Conservation (phyloP, 805 yeast species). For the Zygoascus flipseniorum region DNA sequence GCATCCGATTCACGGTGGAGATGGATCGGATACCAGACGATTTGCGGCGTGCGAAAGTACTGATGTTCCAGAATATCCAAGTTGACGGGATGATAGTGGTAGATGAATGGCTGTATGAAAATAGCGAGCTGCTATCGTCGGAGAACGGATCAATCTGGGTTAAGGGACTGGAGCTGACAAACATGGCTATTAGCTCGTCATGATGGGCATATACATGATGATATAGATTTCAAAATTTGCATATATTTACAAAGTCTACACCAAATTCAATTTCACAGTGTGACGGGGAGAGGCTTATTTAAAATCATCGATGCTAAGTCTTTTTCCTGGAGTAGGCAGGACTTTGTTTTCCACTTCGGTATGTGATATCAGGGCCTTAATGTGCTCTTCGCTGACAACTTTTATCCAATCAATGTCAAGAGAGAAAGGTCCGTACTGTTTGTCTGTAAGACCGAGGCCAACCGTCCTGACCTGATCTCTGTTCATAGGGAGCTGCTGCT, state of each 20-base stretch:
- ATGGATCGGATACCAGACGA: background rate
- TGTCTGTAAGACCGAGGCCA: conserved; percentile 72
- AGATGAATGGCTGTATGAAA: background rate
- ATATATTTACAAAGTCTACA: background rate
- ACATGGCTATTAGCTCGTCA: background rate
- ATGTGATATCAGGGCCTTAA: background rate
- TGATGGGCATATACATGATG: background rate
- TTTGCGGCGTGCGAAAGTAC: background rate
- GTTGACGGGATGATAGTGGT: background rate
- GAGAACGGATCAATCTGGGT: background rate
- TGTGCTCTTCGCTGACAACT: conserved; percentile 33
- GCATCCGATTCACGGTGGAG: conserved; percentile 4
- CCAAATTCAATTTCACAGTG: too few species aligned
- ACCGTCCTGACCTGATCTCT: conserved; percentile 57
- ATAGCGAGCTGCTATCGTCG: background rate
- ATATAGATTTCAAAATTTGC: background rate
- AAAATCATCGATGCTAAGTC: conserved; percentile 18
- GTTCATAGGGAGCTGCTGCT: conserved; percentile 50
- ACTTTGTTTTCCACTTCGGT: background rate
- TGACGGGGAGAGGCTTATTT: background rate
- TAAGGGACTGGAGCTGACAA: background rate
- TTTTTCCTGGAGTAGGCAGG: conserved; percentile 18
- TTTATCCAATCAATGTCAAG: conserved; percentile 66
- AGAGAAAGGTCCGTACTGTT: conserved; percentile 66
- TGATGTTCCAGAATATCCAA: background rate